phyloP scores from a whole-genome alignment of 2,329 filamentous ascomycete species.

The Fusarium pilosicola region DNA sequence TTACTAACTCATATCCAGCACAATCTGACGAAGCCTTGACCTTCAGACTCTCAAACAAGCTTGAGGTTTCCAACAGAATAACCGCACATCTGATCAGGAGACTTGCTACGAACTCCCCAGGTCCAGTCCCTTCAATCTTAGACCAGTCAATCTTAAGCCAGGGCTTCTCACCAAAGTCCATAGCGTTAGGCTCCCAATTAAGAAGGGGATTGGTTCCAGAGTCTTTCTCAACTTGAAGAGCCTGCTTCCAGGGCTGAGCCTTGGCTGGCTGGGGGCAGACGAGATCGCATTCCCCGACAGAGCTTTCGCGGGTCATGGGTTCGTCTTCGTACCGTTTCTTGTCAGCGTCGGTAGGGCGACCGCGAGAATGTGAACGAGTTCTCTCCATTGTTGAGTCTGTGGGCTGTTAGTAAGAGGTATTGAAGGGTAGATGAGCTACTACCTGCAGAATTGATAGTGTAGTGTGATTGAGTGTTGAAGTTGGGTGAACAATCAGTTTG shows the following conservation, averaged over 20 bases:
- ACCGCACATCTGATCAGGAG: not conserved
- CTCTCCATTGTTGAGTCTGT: not conserved
- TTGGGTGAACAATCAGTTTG: not conserved
- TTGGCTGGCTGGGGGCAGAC: not conserved
- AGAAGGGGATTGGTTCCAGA: not conserved
- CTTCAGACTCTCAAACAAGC: not conserved
- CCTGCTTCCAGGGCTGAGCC: not conserved
- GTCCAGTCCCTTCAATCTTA: not conserved
- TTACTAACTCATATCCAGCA: not conserved
- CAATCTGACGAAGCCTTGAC: accelerated
- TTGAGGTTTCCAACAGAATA: not conserved
- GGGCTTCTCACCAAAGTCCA: not conserved
- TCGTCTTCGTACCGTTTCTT: not conserved
- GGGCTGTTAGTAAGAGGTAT: accelerated
- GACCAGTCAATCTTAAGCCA: not conserved
- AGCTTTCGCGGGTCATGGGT: not conserved
- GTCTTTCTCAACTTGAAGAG: not conserved
- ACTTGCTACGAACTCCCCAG: not conserved
- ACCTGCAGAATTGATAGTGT: not conserved
- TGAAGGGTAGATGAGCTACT: accelerated
- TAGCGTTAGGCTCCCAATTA: not conserved
- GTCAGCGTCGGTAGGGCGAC: not conserved
- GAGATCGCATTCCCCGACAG: not conserved
- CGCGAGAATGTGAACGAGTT: not conserved
- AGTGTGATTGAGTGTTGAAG: not conserved